Conservation (phyloP, 73 alveolate species). For the Blepharisma stoltei region DNA sequence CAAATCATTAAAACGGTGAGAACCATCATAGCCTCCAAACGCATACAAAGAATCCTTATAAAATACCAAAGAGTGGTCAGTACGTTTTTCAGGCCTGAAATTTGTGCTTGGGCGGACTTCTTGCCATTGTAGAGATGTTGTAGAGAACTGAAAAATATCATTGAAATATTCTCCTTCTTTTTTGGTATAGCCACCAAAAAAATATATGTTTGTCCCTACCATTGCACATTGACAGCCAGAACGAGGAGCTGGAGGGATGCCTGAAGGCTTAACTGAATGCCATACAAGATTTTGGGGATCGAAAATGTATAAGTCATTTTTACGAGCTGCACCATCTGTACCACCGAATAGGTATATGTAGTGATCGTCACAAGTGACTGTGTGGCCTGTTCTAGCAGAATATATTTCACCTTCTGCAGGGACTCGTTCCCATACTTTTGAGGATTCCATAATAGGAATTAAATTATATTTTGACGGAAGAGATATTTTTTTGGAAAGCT, state of each 20-base stretch:
- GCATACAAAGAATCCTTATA: slow-evolving; percentile 51
- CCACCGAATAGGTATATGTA: slow-evolving; percentile 63
- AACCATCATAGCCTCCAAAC: slow-evolving; percentile 84
- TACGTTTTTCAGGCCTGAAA: slow-evolving; percentile 47
- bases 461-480: no score
- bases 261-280: slow-evolving; percentile 42
- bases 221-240: slow-evolving; percentile 67
- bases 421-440: no score
- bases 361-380: slow-evolving; percentile 33
- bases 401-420: background rate
- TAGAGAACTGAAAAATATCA: slow-evolving; percentile 68
- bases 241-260: slow-evolving; percentile 58
- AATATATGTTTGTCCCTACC: slow-evolving; percentile 41
- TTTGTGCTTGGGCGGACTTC: slow-evolving; percentile 34
- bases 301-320: slow-evolving; percentile 43
- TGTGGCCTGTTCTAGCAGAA: slow-evolving; percentile 66
- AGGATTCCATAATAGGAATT: no score
- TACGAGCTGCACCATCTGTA: slow-evolving; percentile 59
- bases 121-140: slow-evolving; percentile 58
- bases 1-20: slow-evolving; percentile 59
- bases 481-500: no score
- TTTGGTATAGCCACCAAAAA: slow-evolving; percentile 79
- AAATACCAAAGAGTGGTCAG: slow-evolving; percentile 72
- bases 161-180: slow-evolving; percentile 93
- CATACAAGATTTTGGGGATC: slow-evolving; percentile 43